These are phyloP conservation scores for Terana coerulea DNA, from an alignment of 768 basidiomycete species.

Conservation along the genomic window DNA sequence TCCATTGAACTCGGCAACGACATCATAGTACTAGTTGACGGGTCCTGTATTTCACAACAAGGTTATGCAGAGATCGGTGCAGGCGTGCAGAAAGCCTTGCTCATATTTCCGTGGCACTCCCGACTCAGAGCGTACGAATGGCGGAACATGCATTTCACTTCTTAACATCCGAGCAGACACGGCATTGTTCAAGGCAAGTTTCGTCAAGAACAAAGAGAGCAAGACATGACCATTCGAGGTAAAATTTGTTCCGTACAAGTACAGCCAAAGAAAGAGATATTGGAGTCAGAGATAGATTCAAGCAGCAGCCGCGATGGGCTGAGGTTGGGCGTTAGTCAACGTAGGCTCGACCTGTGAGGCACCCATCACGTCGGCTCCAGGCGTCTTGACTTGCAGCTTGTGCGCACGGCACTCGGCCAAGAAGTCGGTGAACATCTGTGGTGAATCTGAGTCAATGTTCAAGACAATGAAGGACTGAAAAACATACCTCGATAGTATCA, in stretches of 20 bases:
- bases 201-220: no score
- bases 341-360: conserved; percentile 19
- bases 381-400: conserved; percentile 33
- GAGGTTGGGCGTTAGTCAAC: conserved; percentile 4
- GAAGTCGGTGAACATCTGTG: conserved; percentile 93
- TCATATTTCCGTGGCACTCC: no score
- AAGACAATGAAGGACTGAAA: background rate
- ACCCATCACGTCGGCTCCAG: conserved; percentile 17
- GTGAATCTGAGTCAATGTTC: background rate
- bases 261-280: background rate
- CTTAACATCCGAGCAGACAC: no score
- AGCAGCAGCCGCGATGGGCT: conserved; percentile 25
- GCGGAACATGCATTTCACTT: no score
- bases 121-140: no score
- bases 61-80: no score
- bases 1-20: no score
- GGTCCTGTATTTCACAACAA: no score
- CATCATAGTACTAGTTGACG: no score
- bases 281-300: conserved; percentile 7
- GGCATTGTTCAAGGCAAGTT: no score
- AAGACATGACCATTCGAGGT: background rate
- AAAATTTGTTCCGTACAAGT: background rate
- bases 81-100: no score
- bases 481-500: conserved; percentile 89
- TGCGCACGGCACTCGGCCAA: conserved; percentile 71